A percentile compares a stretch with the other conserved stretches of the same genome.
Conservation (phyloP, 108 stramenopile species). For the Cyclotella cryptica region DNA sequence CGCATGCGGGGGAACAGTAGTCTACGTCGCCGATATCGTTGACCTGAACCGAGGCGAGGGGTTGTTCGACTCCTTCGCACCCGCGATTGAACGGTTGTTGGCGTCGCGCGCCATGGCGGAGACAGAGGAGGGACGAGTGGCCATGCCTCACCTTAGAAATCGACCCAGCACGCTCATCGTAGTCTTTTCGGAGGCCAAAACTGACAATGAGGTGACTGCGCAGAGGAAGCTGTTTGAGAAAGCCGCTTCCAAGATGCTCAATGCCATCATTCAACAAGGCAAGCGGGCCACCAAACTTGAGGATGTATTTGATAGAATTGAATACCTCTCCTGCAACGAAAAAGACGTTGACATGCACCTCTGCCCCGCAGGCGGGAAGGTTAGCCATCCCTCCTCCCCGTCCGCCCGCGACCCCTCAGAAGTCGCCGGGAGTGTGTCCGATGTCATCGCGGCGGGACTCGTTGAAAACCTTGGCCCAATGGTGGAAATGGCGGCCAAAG, state of each 20-base stretch:
- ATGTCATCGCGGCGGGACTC: slow-evolving; percentile 54
- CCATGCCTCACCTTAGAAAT: slow-evolving; percentile 10
- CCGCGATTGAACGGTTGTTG: slow-evolving; percentile 79
- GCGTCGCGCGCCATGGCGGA: slow-evolving; percentile 39
- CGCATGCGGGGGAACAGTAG: slow-evolving; percentile 79
- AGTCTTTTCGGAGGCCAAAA: slow-evolving; percentile 56
- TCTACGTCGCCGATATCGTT: slow-evolving; percentile 66
- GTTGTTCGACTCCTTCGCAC: slow-evolving; percentile 74
- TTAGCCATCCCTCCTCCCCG: slow-evolving; percentile 37
- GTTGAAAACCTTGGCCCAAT: slow-evolving; percentile 48
- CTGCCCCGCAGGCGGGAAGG: slow-evolving; percentile 50
- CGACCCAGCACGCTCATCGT: slow-evolving; percentile 58
- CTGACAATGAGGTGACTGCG: slow-evolving; percentile 20
- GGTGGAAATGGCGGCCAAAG: slow-evolving; percentile 52
- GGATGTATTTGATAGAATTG: slow-evolving; percentile 74
- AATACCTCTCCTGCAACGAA: slow-evolving; percentile 64
- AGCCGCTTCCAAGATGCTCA: slow-evolving; percentile 64
- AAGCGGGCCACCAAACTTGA: slow-evolving; percentile 55
- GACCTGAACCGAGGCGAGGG: slow-evolving; percentile 84
- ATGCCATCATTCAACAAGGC: slow-evolving; percentile 58
- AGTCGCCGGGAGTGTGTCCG: slow-evolving; percentile 42
- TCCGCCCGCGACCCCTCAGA: slow-evolving; percentile 46
- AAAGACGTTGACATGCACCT: slow-evolving; percentile 56
- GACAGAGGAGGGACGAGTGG: background rate
- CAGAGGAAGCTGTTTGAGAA: slow-evolving; percentile 55